Base-by-base conservation (phyloP, 2,329 filamentous ascomycete genomes). In the Setomelanomma holmii region DNA sequence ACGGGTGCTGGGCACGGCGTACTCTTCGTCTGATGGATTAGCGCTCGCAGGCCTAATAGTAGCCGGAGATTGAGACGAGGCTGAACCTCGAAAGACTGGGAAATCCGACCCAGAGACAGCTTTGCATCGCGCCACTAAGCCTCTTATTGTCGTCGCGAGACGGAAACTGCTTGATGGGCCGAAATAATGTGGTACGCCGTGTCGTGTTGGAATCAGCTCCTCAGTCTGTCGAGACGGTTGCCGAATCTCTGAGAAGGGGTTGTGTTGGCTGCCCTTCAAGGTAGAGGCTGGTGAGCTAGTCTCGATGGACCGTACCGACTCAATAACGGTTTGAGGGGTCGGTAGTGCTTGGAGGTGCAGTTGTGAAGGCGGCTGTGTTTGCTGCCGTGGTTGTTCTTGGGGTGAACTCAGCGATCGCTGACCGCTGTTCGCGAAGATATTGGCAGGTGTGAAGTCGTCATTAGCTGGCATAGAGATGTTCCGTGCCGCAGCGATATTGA, bases 401-500 rank as follows among this genome's bases (percentile, higher is more conserved):
- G n/a, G n/a, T 43, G 44, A 43, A 6, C 43, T 45, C 4, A 34
- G 27, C 24, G 36, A 44, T 39, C 33, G 51, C 24, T 51, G 49
- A 40, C n/a, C 40, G 33, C 40, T 40, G 38, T 46, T 56, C 42
- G 34, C 58, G 55, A 69, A 68, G 50, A 68, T 68, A 14, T 68
- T 58, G 16, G 66, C 65, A 19, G 63, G 64, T 14, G 63, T 64
- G 22, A 54, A 65, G 34, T 68, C 67, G 43, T 67, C 63, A 22
- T 24, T 56, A 4, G 60, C 64, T 1, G 76, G 77, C 65, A 79
- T 74, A 1, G 55, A 17, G 40, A 79, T 74, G 12, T 69, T 66
- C 49, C 71, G 68, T n/a, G 70, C 66, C 39, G 69, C 67, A 3
- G 75, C 77, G 44, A 78, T 76, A 5, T 67, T 67, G 45, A 76